Evolutionary conservation across 2,329 filamentous ascomycete genomes (phyloP).

Genomic region (Colletotrichum cereale): DNA sequence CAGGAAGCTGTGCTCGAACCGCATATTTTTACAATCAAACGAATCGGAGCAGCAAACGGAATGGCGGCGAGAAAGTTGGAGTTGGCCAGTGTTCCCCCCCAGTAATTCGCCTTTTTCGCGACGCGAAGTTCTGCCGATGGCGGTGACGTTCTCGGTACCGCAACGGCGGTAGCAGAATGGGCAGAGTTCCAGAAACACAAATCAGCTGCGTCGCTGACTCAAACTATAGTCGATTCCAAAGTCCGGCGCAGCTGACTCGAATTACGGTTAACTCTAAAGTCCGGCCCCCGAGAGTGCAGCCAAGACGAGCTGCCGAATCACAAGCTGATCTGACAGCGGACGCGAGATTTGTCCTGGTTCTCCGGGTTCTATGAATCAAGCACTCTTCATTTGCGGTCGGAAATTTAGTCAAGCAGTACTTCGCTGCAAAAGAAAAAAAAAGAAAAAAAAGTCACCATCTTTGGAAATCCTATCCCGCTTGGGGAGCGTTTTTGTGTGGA

Average conservation of each 20-base stretch:
- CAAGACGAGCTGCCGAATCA: not conserved
- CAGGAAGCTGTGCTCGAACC: not conserved
- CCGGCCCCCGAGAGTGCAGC: constrained; percentile 7
- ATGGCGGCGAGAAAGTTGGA: not conserved
- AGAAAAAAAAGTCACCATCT: not conserved
- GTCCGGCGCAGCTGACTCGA: constrained; percentile 24
- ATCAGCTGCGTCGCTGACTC: constrained; percentile 23
- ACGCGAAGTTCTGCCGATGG: constrained; percentile 28
- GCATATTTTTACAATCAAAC: not conserved
- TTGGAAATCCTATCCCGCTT: not conserved
- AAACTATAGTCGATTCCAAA: not conserved
- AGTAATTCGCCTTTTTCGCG: constrained; percentile 13
- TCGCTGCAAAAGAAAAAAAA: not conserved
- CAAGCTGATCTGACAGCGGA: not conserved
- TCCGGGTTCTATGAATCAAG: not conserved
- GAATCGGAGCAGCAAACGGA: not conserved
- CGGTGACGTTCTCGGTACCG: constrained; percentile 11
- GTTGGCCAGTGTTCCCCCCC: not conserved
- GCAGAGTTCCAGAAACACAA: constrained; percentile 25
- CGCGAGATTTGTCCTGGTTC: not conserved
- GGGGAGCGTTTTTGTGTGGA: not conserved
- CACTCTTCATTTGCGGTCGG: too few relatives aligned
- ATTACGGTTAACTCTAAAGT: not conserved
- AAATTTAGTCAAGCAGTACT: not conserved
- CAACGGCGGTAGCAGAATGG: constrained; percentile 10